A percentile compares a stretch with the other conserved stretches of the same genome.
phyloP scores from a whole-genome alignment of 345 rosid species.

The Jatropha curcas region DNA sequence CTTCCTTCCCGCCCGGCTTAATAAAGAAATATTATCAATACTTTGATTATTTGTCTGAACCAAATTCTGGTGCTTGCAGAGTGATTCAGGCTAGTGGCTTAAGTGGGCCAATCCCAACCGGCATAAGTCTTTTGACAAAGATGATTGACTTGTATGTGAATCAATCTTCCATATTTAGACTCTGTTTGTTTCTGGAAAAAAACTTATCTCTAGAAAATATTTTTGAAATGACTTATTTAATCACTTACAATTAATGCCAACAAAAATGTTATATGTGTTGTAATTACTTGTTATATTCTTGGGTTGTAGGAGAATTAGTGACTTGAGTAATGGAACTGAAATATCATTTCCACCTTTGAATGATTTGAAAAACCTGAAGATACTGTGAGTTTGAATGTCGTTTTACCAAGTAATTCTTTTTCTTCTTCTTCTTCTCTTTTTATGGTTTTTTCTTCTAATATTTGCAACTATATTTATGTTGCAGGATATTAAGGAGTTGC shows the following conservation, averaged over 20 bases:
- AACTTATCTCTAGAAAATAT: too few relatives aligned
- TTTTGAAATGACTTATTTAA: too few relatives aligned
- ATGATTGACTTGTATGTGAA: conserved; percentile 38
- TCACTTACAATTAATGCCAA: neutral
- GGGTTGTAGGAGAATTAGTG: conserved; percentile 49
- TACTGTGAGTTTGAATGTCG: neutral
- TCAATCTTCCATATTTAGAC: too few relatives aligned
- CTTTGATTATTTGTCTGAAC: neutral
- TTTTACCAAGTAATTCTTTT: neutral
- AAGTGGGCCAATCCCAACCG: conserved; percentile 51
- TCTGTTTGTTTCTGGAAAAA: too few relatives aligned
- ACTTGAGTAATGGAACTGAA: conserved; percentile 17
- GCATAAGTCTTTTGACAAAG: conserved; percentile 20
- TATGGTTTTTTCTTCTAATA: neutral
- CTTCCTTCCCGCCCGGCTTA: too few relatives aligned
- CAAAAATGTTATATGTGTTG: neutral
- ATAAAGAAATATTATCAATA: neutral
- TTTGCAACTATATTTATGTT: neutral
- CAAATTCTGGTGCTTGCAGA: conserved; percentile 19
- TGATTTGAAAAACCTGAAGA: conserved; percentile 2
- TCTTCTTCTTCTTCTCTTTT: too few relatives aligned
- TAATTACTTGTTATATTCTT: neutral
- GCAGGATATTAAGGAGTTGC: conserved; percentile 62
- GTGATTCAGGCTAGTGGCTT: conserved; percentile 53
- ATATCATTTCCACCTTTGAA: conserved; percentile 2